phyloP scores from a whole-genome alignment of 495 filamentous ascomycete species.

The Lasiosphaeriaceae sp. region DNA sequence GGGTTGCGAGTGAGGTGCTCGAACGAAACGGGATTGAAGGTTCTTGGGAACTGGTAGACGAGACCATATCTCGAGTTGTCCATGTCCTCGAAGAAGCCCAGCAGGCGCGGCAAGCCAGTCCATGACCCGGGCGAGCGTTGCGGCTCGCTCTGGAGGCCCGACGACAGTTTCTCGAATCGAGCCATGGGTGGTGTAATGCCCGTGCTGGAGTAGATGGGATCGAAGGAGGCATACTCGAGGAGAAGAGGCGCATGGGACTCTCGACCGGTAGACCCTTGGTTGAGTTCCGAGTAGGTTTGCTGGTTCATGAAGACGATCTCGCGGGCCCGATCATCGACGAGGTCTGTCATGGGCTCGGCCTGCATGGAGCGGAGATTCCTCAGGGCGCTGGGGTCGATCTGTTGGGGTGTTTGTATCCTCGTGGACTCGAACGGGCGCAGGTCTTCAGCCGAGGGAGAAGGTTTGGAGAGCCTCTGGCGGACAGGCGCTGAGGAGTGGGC shows the following conservation, averaged over 20 bases:
- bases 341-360: constrained; percentile 37
- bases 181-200: constrained; percentile 60
- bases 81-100: constrained; percentile 85
- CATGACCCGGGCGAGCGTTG: constrained; percentile 59
- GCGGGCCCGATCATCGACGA: constrained; percentile 24
- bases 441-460: constrained; percentile 37
- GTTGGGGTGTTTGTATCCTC: constrained; percentile 51
- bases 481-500: constrained; percentile 26
- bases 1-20: constrained; percentile 46
- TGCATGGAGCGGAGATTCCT: constrained; percentile 40
- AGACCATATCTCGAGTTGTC: constrained; percentile 72
- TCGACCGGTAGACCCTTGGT: constrained; percentile 20
- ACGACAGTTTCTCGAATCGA: constrained; percentile 59
- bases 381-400: constrained; percentile 46
- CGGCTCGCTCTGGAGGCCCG: constrained; percentile 51
- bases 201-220: constrained; percentile 59
- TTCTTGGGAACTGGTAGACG: constrained; percentile 75
- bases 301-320: constrained; percentile 54
- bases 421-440: constrained; percentile 48
- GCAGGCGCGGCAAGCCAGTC: constrained; percentile 53
- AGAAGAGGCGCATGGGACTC: constrained; percentile 52
- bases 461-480: constrained; percentile 19
- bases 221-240: constrained; percentile 63
- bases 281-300: constrained; percentile 41
- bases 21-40: constrained; percentile 56